phyloP scores from a whole-genome alignment of 495 filamentous ascomycete species.

The Penicillium coprophilum region DNA sequence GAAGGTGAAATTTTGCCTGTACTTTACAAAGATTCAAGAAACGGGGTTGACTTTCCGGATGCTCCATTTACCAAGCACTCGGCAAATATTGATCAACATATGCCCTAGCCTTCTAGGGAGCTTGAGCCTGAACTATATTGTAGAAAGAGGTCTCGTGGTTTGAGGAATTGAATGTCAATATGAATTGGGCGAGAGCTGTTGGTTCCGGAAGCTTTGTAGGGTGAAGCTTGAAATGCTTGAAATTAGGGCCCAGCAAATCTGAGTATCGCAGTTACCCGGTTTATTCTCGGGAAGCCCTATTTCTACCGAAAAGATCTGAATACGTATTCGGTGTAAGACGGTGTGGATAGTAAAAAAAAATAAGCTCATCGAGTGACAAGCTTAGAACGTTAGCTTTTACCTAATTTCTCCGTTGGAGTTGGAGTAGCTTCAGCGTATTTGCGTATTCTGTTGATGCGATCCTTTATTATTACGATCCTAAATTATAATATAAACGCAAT shows the following conservation, averaged over 20 bases:
- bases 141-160: too few relatives aligned
- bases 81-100: background rate
- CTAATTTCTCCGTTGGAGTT: constrained; percentile 29
- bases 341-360: constrained; percentile 16
- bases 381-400: constrained; percentile 21
- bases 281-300: background rate
- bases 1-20: background rate
- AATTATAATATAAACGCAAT: too few relatives aligned
- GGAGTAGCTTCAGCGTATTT: constrained; percentile 16
- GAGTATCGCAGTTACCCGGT: background rate
- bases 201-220: too few relatives aligned
- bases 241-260: too few relatives aligned
- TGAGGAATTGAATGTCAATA: too few relatives aligned
- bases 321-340: background rate
- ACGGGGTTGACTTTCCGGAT: background rate
- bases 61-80: background rate
- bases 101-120: too few relatives aligned
- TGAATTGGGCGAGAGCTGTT: too few relatives aligned
- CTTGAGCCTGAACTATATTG: too few relatives aligned
- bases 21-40: background rate
- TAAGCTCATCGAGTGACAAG: constrained; percentile 21
- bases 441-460: constrained; percentile 6
- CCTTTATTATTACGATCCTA: constrained; percentile 14
- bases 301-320: background rate
- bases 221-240: too few relatives aligned